These are phyloP conservation scores for Tetradesmus lagerheimii DNA, from an alignment of 139 green algal genomes.

Conservation along the genomic window DNA sequence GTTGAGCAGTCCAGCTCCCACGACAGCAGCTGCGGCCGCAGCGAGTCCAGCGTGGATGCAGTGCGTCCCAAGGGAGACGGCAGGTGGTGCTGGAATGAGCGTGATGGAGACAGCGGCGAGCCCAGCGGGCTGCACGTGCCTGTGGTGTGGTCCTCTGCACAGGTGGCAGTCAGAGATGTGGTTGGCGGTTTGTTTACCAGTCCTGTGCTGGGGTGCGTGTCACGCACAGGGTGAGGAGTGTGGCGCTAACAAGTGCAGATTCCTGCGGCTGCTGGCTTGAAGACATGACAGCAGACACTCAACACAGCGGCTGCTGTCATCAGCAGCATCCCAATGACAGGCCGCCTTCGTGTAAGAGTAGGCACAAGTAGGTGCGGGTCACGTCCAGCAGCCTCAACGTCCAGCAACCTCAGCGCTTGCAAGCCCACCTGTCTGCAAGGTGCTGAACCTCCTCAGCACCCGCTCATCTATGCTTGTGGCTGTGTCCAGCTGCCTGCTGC, in stretches of 20 bases:
- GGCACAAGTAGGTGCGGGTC: not conserved
- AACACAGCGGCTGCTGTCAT: too few species aligned
- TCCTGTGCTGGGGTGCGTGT: not conserved
- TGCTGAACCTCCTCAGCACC: not conserved
- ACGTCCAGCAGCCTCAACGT: not conserved
- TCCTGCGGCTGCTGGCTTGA: not conserved
- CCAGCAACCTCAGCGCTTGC: not conserved
- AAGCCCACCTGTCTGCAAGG: not conserved
- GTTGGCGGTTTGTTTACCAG: not conserved
- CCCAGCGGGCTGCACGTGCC: not conserved
- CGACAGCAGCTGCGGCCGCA: not conserved
- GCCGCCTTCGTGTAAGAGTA: not conserved
- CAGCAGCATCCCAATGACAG: too few species aligned
- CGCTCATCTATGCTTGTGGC: not conserved
- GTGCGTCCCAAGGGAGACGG: not conserved
- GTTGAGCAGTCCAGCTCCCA: slow-evolving; percentile 38
- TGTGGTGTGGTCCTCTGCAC: not conserved
- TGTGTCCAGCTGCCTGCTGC: not conserved
- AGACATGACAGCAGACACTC: too few species aligned
- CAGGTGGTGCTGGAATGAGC: slow-evolving; percentile 19
- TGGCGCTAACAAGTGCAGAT: not conserved
- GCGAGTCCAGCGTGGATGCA: not conserved
- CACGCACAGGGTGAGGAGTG: not conserved
- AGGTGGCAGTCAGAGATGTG: not conserved
- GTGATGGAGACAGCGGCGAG: not conserved